Percentiles rank a stretch among this genome's conserved stretches.
These are phyloP conservation scores for Xylaria castorea DNA, from an alignment of 495 filamentous ascomycete genomes.

Conservation along the genomic window DNA sequence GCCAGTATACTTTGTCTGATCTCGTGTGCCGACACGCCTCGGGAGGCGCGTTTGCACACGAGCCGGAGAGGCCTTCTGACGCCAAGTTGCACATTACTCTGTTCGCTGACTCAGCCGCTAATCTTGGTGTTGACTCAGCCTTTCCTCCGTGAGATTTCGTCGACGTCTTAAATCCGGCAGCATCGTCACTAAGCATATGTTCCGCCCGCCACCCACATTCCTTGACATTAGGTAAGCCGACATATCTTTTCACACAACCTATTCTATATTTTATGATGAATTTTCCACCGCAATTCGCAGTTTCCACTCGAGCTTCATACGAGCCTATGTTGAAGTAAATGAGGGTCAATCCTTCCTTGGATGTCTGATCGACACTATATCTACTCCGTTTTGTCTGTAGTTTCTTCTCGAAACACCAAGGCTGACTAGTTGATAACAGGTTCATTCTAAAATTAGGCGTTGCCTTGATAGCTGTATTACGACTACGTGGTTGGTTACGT, in stretches of 20 bases:
- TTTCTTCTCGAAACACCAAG: neutral
- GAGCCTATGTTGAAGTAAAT: constrained; percentile 65
- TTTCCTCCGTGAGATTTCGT: neutral
- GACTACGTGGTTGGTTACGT: neutral
- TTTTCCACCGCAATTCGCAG: constrained; percentile 67
- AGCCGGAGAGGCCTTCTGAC: constrained; percentile 12
- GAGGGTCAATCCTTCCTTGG: constrained; percentile 66
- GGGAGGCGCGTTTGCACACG: neutral
- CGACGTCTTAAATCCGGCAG: neutral
- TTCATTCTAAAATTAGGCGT: neutral
- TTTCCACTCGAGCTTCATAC: constrained; percentile 69
- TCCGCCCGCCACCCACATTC: neutral
- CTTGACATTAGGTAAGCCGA: neutral
- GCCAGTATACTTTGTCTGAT: constrained; percentile 97
- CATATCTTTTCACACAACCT: neutral
- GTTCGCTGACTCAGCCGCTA: constrained; percentile 3
- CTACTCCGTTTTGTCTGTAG: neutral
- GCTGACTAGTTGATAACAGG: neutral
- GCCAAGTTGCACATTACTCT: neutral
- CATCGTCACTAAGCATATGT: neutral
- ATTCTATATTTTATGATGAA: constrained; percentile 55
- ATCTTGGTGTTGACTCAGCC: constrained; percentile 1
- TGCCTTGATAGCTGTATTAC: neutral
- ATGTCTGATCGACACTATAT: constrained; percentile 60
- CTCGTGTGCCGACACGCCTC: neutral